phyloP scores from a whole-genome alignment of 257 asterid species.

The Eustoma russellianum region DNA sequence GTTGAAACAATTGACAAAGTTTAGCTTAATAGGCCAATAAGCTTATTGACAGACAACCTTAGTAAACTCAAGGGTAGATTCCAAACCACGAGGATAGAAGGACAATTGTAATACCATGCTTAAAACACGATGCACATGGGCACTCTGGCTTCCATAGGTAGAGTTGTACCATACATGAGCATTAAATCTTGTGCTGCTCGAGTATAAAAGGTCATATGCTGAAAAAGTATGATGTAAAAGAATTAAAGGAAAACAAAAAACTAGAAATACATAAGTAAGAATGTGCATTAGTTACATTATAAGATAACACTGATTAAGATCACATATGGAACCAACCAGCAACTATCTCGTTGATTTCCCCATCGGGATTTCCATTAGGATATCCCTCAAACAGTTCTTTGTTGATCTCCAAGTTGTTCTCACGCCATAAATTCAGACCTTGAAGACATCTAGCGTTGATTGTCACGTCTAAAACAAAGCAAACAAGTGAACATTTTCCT shows the following conservation, averaged over 20 bases:
- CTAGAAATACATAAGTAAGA: neutral
- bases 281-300: neutral
- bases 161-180: slow-evolving; percentile 27
- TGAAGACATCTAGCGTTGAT: slow-evolving; percentile 14
- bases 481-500: too few species aligned
- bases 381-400: slow-evolving; percentile 28
- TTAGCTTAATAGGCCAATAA: too few species aligned
- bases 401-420: slow-evolving; percentile 18
- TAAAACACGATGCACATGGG: slow-evolving; percentile 17
- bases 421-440: slow-evolving; percentile 31
- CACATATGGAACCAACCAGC: slow-evolving; percentile 18
- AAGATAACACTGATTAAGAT: neutral
- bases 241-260: neutral
- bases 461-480: too few species aligned
- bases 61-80: too few species aligned
- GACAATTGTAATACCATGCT: slow-evolving; percentile 22
- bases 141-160: slow-evolving; percentile 1
- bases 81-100: neutral
- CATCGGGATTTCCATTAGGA: slow-evolving; percentile 18
- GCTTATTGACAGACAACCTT: too few species aligned
- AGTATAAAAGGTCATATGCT: slow-evolving; percentile 32
- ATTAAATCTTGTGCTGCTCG: slow-evolving; percentile 18
- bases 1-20: too few species aligned
- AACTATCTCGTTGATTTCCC: slow-evolving; percentile 22
- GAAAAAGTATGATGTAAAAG: neutral